Base-by-base conservation (phyloP, 2,329 filamentous ascomycete genomes). In the Didymella exigua region DNA sequence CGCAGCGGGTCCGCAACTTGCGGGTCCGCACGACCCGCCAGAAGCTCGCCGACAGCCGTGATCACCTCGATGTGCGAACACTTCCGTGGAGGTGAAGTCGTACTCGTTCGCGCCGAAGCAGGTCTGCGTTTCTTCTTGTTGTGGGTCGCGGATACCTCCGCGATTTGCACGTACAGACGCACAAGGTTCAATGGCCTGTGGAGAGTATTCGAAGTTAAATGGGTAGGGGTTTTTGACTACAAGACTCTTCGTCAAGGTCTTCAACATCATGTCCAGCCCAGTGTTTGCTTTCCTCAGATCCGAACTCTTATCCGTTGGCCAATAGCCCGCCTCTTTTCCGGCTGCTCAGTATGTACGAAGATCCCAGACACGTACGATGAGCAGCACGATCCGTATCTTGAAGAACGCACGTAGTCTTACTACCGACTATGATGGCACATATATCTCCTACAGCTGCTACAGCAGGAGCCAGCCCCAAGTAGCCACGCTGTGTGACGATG, bases 121-220 rank as follows among this genome's bases (percentile, higher is more conserved):
- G 13, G 24, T n/a, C 8, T 27, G 4, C 2, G 16, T 9, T 0
- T 81, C 82, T 64, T 82, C 82, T 1, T 45, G 2, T 58, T 47
- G 1, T 51, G 40, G 0, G 75, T 66, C 1, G 77, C 73, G 0
- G 85, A 85, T 2, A 82, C 82, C 49, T 86, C 81, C 0, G 82
- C 79, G 0, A 89, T 75, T 4, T 78, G 68, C 2, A 82, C 60
- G 52, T 84, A 86, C 0, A 89, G 55, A 0, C 72, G 65, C 34
- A 80, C 81, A 0, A 89, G 71, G 61, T 89, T 87, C 81, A 0
- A 89, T 79, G 47, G n/a, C n/a, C n/a, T n/a, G n/a, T n/a, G n/a
- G n/a, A n/a, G n/a, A n/a, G n/a, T n/a, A n/a, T n/a, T n/a, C n/a
- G n/a, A n/a, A n/a, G n/a, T n/a, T n/a, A n/a, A n/a, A n/a, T n/a